Base-by-base conservation (phyloP, 1,139 yeast genomes). In the Candida sanyaensis region DNA sequence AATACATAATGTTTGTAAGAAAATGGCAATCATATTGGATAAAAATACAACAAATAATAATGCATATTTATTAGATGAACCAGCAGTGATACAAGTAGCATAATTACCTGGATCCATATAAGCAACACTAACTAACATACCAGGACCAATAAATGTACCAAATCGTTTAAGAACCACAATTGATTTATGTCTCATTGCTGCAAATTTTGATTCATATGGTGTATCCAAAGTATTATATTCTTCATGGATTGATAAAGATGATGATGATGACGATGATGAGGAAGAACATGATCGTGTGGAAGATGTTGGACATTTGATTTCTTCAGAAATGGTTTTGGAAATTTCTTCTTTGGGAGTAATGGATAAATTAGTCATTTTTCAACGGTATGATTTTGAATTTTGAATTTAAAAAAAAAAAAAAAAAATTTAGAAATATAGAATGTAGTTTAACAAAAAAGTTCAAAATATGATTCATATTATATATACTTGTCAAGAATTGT, bases 21-120 rank as follows among this genome's bases (percentile, higher is more conserved):
- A 87, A 43, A 88, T 80, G 23, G 96, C 96, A 51, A 88, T 79
- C 39, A 86, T 55, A 57, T 85, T 87, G 30, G 95, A 84, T 33
- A 86, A 56, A 17, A 88, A 68, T 40, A 86, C 80, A 50, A 87
- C 78, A 64, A 85, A 88, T 37, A 88, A 71, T 45, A 88, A 70
- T 4, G 89, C 75, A 61, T 71, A 88, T 59, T 74, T 66, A 56
- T 85, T 83, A 32, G 81, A 64, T 0, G 95, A 88, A 56, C 96
- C 96, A 0, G 93, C 95, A 8, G 84, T 73, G 10, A 86, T 83
- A 54, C 86, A 90, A 0, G 96, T 86, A 30, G 95, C 82, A 64
- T 88, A 88, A 66, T 88, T 88, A 63, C 96, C 96, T 1, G 96
- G 95, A 63, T 87, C 95, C 81, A 86, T 84, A 60, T 87, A 87